A percentile compares a stretch with the other conserved stretches of the same genome.
Evolutionary conservation across 768 basidiomycete species (phyloP).

Genomic region (Termitomyces sp.): DNA sequence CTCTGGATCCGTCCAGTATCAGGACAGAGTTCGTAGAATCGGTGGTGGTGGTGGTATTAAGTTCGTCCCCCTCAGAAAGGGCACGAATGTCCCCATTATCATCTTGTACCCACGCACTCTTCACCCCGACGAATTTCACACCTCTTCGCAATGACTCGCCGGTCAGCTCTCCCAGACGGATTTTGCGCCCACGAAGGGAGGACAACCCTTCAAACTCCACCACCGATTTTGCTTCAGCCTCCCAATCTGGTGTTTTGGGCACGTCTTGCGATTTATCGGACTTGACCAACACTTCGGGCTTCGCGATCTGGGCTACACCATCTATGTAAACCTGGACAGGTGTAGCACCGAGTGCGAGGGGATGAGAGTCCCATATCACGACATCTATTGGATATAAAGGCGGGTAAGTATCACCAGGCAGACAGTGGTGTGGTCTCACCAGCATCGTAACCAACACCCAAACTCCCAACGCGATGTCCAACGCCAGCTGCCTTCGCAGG

Average conservation of each 20-base stretch:
- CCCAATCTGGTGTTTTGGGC: constrained; percentile 53
- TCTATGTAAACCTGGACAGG: constrained; percentile 82
- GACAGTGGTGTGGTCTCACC: constrained; percentile 1
- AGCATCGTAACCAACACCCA: constrained; percentile 41
- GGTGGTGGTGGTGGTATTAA: neutral
- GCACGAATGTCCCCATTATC: constrained; percentile 14
- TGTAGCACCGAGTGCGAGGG: constrained; percentile 72
- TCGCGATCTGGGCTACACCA: constrained; percentile 60
- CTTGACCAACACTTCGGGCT: constrained; percentile 36
- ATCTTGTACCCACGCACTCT: constrained; percentile 26
- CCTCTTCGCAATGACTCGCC: constrained; percentile 15
- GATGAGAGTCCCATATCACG: constrained; percentile 71
- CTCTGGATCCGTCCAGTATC: constrained; percentile 42
- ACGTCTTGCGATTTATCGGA: constrained; percentile 41
- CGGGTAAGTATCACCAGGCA: neutral
- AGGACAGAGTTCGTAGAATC: constrained; percentile 28
- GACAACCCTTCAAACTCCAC: constrained; percentile 66
- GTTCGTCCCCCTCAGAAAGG: constrained; percentile 17
- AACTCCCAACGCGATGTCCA: constrained; percentile 60
- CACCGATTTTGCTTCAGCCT: constrained; percentile 51
- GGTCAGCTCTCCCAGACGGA: constrained; percentile 6
- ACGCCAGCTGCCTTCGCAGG: constrained; percentile 63
- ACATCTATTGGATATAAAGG: constrained; percentile 27
- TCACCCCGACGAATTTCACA: constrained; percentile 53
- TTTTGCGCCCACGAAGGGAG: constrained; percentile 42